phyloP scores from a whole-genome alignment of 495 filamentous ascomycete genomes.

The Neurospora sp. region DNA sequence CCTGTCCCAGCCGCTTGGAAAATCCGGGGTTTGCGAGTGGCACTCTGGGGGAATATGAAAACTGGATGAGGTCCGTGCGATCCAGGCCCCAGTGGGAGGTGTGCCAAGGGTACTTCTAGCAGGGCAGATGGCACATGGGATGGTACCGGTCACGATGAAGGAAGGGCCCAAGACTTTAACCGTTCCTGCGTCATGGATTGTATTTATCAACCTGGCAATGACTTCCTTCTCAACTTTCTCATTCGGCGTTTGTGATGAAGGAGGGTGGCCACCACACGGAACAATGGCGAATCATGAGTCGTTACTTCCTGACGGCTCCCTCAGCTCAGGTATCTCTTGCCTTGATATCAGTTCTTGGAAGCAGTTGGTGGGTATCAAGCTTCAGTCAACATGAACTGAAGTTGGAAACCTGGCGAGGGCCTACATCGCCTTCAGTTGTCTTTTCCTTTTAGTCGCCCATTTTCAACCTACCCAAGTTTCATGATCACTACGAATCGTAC shows the following conservation, averaged over 20 bases:
- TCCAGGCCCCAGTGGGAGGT: background rate
- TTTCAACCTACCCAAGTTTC: background rate
- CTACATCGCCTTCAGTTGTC: background rate
- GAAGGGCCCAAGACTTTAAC: background rate
- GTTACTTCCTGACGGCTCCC: background rate
- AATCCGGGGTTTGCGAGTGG: background rate
- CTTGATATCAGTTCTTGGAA: background rate
- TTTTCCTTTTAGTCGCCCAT: background rate
- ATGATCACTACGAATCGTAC: background rate
- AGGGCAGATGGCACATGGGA: background rate
- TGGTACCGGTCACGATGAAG: background rate
- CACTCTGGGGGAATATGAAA: background rate
- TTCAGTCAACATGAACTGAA: background rate
- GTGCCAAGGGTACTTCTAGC: background rate
- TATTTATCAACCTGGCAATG: background rate
- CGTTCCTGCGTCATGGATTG: background rate
- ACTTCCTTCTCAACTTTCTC: background rate
- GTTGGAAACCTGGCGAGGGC: background rate
- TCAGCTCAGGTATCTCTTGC: background rate
- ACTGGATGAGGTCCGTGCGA: background rate
- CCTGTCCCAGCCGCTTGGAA: background rate
- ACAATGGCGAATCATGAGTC: background rate
- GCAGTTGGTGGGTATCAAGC: background rate
- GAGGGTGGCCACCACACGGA: background rate
- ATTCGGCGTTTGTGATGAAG: background rate